These are phyloP conservation scores for Arabis hirsuta DNA, from an alignment of 345 rosid species.

Conservation along the genomic window DNA sequence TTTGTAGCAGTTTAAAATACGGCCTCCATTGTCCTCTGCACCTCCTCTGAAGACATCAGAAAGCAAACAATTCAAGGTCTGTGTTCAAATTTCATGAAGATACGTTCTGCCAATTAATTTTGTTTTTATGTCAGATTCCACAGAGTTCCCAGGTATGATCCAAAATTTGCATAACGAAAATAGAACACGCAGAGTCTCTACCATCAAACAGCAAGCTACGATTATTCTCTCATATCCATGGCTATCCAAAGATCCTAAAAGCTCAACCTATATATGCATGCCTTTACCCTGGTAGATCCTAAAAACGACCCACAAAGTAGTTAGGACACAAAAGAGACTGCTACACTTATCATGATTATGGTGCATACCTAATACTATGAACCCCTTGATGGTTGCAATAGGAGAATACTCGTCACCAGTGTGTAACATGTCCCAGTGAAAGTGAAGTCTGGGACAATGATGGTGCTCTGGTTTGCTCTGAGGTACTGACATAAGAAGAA, in stretches of 20 bases:
- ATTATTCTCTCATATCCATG: conserved; percentile 1
- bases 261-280: neutral
- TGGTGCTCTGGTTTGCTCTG: conserved; percentile 65
- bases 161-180: conserved; percentile 14
- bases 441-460: conserved; percentile 76
- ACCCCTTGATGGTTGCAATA: conserved; percentile 72
- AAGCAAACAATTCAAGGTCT: conserved; percentile 35
- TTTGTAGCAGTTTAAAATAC: no score
- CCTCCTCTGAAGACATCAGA: conserved; percentile 77
- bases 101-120: neutral
- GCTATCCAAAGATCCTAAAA: neutral
- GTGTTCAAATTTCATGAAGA: conserved; percentile 15
- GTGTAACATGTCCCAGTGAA: conserved; percentile 90
- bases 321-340: neutral
- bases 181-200: conserved; percentile 9
- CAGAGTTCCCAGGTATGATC: conserved; percentile 4
- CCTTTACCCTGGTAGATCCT: neutral
- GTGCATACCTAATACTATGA: conserved; percentile 65
- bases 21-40: conserved; percentile 80
- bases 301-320: conserved; percentile 26
- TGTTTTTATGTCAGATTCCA: neutral
- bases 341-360: conserved; percentile 24
- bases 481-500: conserved; percentile 62
- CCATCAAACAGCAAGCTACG: conserved; percentile 12
- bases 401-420: conserved; percentile 78